Evolutionary conservation across 2,329 filamentous ascomycete species (phyloP), one percentile per base, ranked within the genome.

Genomic region (Teratosphaeriaceae sp.): DNA sequence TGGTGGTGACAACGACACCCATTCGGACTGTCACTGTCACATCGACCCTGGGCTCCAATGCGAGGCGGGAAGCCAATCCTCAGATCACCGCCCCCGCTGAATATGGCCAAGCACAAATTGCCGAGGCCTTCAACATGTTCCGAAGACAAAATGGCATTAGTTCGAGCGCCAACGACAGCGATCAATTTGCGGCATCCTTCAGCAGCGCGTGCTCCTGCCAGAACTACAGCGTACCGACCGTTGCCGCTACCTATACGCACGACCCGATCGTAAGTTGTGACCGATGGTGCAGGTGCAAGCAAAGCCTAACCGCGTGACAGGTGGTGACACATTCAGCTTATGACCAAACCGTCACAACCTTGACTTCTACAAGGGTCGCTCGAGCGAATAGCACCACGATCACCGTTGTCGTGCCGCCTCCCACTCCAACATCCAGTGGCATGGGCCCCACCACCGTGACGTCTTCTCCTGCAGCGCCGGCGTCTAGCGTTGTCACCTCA

Each of bases 181-280:
- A 2, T 49, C 37, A 9, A 40, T 58, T 27, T 52, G n/a, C 52
- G 9, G 44, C 53, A 2, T 48, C 54, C 2, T 60, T 63, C 41
- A 56, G 53, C 12, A 63, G 60, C 40, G 61, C 60, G 29, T 64
- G 61, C 43, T 35, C 23, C n/a, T 63, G 60, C 42, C 56, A 57
- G 30, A 46, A 43, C 5, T 55, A 52, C 35, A 46, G 37, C 16
- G 51, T 48, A 1, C 34, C 53, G 9, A 59, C 56, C 2, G 49
- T 57, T 5, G 59, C 55, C 1, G 36, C 50, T 18, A 61, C 59
- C 2, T 56, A 48, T 38, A 60, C 61, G 5, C 48, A 55, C 19
- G 33, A 43, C n/a, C 26, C 51, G 2, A 35, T 37, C 5, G 55
- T 59, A 40, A 49, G 51, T 46, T 9, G 11, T 15, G 13, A 19